These are phyloP conservation scores for Cladophialophora bantiana DNA, from an alignment of 2,329 filamentous ascomycete species.

Conservation along the genomic window DNA sequence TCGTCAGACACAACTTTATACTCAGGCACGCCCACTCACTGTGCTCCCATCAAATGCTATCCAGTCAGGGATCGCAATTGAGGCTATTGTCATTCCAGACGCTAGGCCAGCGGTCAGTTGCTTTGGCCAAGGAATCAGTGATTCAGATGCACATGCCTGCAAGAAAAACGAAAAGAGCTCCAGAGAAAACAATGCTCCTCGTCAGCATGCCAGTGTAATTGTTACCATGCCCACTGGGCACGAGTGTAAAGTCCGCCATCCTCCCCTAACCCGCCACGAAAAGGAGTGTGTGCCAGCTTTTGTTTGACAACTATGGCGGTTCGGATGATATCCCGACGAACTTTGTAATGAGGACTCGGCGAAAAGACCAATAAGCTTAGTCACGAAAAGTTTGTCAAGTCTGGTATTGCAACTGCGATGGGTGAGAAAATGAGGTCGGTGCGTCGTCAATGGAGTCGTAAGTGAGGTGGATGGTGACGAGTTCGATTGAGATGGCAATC, in stretches of 20 bases:
- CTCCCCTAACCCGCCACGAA: slow-evolving; percentile 23
- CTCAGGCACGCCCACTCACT: slow-evolving; percentile 41
- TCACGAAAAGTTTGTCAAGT: neutral
- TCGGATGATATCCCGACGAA: neutral
- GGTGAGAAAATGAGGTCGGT: neutral
- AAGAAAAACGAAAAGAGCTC: slow-evolving; percentile 54
- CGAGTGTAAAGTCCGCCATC: slow-evolving; percentile 53
- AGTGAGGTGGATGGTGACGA: neutral
- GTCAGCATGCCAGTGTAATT: slow-evolving; percentile 59
- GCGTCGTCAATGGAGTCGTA: neutral
- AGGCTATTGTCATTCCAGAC: slow-evolving; percentile 53
- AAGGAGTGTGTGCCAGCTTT: slow-evolving; percentile 24
- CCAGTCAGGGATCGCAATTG: slow-evolving; percentile 58
- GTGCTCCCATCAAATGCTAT: slow-evolving; percentile 55
- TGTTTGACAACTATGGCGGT: neutral
- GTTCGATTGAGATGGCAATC: slow-evolving; percentile 6
- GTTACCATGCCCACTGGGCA: slow-evolving; percentile 51
- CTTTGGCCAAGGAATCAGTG: neutral
- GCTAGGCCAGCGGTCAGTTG: slow-evolving; percentile 43
- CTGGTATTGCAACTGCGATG: neutral
- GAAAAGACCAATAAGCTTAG: neutral
- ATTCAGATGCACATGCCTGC: slow-evolving; percentile 46
- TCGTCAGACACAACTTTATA: slow-evolving; percentile 5
- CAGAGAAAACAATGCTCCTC: slow-evolving; percentile 56
- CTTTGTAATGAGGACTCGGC: neutral